Base-by-base conservation (phyloP, 352 stramenopile species). In the Phytophthora pistaciae region DNA sequence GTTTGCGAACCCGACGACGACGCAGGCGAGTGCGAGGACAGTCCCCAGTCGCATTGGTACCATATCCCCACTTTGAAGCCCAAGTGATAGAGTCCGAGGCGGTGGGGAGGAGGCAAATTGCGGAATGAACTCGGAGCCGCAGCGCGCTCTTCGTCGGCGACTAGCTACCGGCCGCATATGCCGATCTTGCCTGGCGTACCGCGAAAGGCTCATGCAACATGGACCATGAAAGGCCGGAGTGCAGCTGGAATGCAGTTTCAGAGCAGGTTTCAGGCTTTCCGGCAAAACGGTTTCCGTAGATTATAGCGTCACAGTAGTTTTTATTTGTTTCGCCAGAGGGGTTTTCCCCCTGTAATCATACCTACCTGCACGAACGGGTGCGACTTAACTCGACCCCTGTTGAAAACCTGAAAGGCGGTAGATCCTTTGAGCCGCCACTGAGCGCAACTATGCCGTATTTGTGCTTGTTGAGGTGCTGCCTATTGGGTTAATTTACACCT, bases 11-110 rank as follows among this genome's bases (percentile, higher is more conserved):
- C 46, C 20, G 46, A n/a, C 46, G 20, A n/a, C 46, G 46, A 13
- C 20, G 20, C n/a, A 27, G n/a, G 46, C n/a, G 46, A 53, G 46
- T 27, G 46, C 8, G 18, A 53, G 14, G 9, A 9, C 46, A 16
- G 46, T n/a, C 20, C 46, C 46, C n/a, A 53, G 46, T 29, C 46
- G 46, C 46, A 53, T 53, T 53, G 46, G n/a, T 18, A 27, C 46
- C 46, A 53, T 27, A 27, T 29, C 46, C n/a, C 46, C n/a, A 11
- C 10, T n/a, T 27, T 27, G 46, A 53, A 27, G 20, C 9, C 44
- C 44, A n/a, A 20, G 40, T 21, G 40, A 21, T 49, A 18, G 42
- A 49, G 42, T 21, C 16, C 42, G 16, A 49, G 16, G 42, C 16
- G 42, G 11, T 44, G 36, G 36, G 36, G n/a, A 16, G n/a, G 4